phyloP scores from a whole-genome alignment of 2,329 filamentous ascomycete genomes.

The Myriosclerotinia duriaeana region DNA sequence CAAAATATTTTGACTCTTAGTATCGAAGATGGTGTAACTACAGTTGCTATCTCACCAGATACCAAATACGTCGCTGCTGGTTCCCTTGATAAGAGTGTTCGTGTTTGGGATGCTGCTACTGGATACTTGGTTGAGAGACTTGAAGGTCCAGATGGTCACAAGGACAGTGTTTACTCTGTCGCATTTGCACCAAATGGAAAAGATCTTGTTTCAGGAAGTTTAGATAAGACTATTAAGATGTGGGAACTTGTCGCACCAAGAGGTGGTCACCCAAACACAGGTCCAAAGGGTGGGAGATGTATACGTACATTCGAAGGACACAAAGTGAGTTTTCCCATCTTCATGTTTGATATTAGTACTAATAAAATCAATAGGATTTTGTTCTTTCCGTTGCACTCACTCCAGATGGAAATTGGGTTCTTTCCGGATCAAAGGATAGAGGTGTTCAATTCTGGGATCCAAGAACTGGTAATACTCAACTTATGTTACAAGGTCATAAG shows the following conservation, averaged over 20 bases:
- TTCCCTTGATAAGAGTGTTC: conserved; percentile 94
- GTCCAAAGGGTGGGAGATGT: conserved; percentile 83
- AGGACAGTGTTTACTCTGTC: conserved; percentile 94
- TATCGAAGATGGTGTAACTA: conserved; percentile 96
- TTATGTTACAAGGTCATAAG: conserved; percentile 99
- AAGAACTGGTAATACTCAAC: conserved; percentile 84
- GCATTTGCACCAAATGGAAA: conserved; percentile 93
- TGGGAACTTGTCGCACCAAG: conserved; percentile 84
- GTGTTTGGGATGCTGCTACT: conserved; percentile 89
- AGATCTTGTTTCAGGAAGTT: conserved; percentile 87
- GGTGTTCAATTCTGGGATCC: conserved; percentile 99
- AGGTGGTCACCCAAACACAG: conserved; percentile 62
- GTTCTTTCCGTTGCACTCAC: conserved; percentile 94
- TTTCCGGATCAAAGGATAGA: conserved; percentile 94
- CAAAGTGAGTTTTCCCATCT: conserved; percentile 58
- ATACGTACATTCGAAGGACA: conserved; percentile 97
- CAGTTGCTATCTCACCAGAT: conserved; percentile 94
- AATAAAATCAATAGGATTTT: conserved; percentile 68
- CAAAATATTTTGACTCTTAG: conserved; percentile 79
- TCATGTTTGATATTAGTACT: conserved; percentile 21
- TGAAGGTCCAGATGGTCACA: conserved; percentile 90
- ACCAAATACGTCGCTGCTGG: conserved; percentile 92
- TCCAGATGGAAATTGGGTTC: conserved; percentile 90
- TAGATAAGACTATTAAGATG: conserved; percentile 99
- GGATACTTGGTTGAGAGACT: conserved; percentile 88